These are phyloP conservation scores for Ogataea wickerhamii DNA, from an alignment of 805 yeast species.

Conservation along the genomic window DNA sequence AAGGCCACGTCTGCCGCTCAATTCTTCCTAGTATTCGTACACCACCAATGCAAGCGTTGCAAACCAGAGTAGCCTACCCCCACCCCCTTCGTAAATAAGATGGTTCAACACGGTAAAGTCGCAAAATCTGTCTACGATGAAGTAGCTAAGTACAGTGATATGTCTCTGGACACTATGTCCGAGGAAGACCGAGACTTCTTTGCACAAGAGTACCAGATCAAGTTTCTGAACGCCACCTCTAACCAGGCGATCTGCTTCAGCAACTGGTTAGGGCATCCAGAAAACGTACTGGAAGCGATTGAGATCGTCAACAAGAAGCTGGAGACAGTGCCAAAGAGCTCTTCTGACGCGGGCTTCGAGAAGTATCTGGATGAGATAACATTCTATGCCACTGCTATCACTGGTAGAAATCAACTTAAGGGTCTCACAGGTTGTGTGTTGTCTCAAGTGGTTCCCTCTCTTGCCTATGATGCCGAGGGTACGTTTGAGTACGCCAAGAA, in stretches of 20 bases:
- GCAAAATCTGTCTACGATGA: conserved; percentile 10
- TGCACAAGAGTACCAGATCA: background rate
- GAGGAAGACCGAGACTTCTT: conserved; percentile 13
- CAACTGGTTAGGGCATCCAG: conserved; percentile 18
- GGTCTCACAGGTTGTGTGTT: conserved; percentile 16
- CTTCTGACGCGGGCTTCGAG: conserved; percentile 1
- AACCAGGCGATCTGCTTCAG: conserved; percentile 22
- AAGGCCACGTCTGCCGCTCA: too few species aligned
- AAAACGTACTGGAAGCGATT: conserved; percentile 15
- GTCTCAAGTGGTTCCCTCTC: conserved; percentile 25
- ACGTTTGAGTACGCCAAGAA: conserved; percentile 22
- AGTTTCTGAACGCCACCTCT: conserved; percentile 22
- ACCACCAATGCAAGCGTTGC: too few species aligned
- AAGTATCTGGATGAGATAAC: conserved; percentile 15
- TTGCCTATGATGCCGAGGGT: conserved; percentile 21
- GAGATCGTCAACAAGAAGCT: conserved; percentile 4
- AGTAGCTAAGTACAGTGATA: conserved; percentile 9
- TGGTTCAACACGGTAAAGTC: conserved; percentile 5
- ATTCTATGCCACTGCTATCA: conserved; percentile 17
- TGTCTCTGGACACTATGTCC: conserved; percentile 15
- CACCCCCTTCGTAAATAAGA: too few species aligned
- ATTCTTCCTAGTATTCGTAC: too few species aligned
- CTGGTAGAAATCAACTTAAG: conserved; percentile 16
- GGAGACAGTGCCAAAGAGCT: conserved; percentile 5
- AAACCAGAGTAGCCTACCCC: too few species aligned